Percentiles rank a stretch among this genome's conserved stretches.
These are phyloP conservation scores for Abelmoschus esculentus DNA, from an alignment of 345 rosid genomes.

Conservation along the genomic window DNA sequence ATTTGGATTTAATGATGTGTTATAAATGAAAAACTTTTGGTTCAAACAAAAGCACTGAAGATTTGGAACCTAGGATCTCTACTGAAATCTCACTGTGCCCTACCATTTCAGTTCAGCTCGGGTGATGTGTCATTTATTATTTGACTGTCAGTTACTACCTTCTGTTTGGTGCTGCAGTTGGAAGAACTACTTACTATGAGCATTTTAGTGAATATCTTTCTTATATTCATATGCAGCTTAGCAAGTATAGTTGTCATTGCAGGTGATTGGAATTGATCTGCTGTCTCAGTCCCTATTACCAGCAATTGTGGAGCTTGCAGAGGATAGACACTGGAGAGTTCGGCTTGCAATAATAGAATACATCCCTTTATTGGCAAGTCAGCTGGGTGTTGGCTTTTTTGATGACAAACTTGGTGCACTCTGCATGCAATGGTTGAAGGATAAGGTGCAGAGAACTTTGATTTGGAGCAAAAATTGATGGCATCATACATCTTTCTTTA, in stretches of 20 bases:
- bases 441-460: slow-evolving; percentile 43
- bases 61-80: not conserved
- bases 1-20: not conserved
- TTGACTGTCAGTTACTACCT: too few species aligned
- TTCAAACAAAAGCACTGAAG: not conserved
- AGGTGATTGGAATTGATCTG: slow-evolving; percentile 61
- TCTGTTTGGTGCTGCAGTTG: not conserved
- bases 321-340: slow-evolving; percentile 67
- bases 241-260: slow-evolving; percentile 4
- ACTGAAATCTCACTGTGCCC: not conserved
- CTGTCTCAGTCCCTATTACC: slow-evolving; percentile 53
- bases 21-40: not conserved
- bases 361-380: slow-evolving; percentile 56
- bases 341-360: slow-evolving; percentile 59
- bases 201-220: not conserved
- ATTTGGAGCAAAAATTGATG: not conserved
- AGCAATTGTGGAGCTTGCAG: slow-evolving; percentile 62
- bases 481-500: not conserved
- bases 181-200: not conserved
- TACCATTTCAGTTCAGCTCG: not conserved
- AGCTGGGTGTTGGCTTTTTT: slow-evolving; percentile 71
- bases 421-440: slow-evolving; percentile 88
- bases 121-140: too few species aligned
- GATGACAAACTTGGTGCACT: slow-evolving; percentile 78
- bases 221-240: not conserved